Conservation (phyloP, 1,139 yeast genomes). For the Pichia sp. region DNA sequence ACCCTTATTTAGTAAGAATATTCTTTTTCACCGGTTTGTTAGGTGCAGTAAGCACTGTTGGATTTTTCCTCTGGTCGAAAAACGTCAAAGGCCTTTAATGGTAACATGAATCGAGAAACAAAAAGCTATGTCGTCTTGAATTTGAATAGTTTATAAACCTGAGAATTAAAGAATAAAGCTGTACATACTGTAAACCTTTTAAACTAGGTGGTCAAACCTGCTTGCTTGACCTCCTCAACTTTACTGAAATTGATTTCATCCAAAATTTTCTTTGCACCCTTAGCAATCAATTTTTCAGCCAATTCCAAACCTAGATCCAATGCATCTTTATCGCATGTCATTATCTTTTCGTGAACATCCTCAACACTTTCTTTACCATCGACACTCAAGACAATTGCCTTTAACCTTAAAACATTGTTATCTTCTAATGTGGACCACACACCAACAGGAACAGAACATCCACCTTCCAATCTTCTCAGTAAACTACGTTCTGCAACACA, state of each 20-base stretch:
- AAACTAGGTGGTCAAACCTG: constrained; percentile 21
- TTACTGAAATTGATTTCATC: constrained; percentile 74
- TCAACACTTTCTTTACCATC: constrained; percentile 74
- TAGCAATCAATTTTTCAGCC: constrained; percentile 61
- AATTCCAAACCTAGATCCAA: constrained; percentile 63
- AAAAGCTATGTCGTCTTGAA: not conserved
- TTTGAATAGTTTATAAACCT: not conserved
- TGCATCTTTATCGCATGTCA: constrained; percentile 54
- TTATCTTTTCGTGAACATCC: constrained; percentile 35
- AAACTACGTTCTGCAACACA: constrained; percentile 90
- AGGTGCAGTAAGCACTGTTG: constrained; percentile 15
- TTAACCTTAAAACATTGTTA: constrained; percentile 44
- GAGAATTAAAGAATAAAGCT: not conserved
- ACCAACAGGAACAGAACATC: constrained; percentile 97
- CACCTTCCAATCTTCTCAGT: constrained; percentile 89
- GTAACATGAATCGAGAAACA: not conserved
- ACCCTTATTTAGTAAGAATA: constrained; percentile 25
- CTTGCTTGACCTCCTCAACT: constrained; percentile 40
- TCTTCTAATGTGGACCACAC: constrained; percentile 52
- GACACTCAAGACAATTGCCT: constrained; percentile 77
- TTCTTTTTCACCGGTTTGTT: constrained; percentile 21
- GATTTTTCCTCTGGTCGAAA: constrained; percentile 10
- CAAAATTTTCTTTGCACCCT: constrained; percentile 80
- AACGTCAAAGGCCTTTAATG: not conserved
- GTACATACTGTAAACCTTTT: not conserved